Evolutionary conservation across 202 grass and related monocot genomes (phyloP), one percentile per base, ranked within the genome.

Genomic region (Thinopyrum obtusiflorum): DNA sequence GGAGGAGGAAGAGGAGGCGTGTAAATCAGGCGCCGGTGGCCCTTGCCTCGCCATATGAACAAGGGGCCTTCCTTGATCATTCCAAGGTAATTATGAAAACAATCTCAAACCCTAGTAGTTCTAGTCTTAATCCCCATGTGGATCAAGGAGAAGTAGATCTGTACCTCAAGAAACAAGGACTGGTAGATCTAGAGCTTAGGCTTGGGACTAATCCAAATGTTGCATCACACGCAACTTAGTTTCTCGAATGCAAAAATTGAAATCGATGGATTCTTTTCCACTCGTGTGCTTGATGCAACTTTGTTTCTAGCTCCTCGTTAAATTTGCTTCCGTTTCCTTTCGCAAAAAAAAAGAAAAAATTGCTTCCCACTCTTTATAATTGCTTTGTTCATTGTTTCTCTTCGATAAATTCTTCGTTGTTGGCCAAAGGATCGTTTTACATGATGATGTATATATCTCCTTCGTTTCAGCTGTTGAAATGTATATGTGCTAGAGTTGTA

Each of bases 141-240:
- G 77, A 63, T 70, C 84, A 76, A 73, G 39, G 23, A 17, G 39
- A 73, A 47, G 40, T 47, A 73, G 70, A 73, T 47, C 21, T 27
- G 7, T 73, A 27, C 70, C 42, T 73, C 21, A 73, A 47, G 70
- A 73, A 73, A 21, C 83, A 77, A 71, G 82, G 88, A 31, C 82
- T 86, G 61, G 60, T 94, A 84, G 92, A 94, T 94, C 90, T 94
- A 29, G 92, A 94, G 79, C 88, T 94, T 64, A 92, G 92, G 85
- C 92, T 94, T 66, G 90, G 90, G 28, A 79, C 67, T 73, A 86
- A 73, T 64, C 90, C 84, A 66, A 83, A 90, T 86, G 64, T 84
- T 85, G 85, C 60, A 79, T 80, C 44, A 83, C 72, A 63, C 21
- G 2, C 67, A 70, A 33, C 31, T 35, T 36, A 28, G 61, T 14